These are phyloP conservation scores for Colletotrichum sp. DNA, from an alignment of 2,329 filamentous ascomycete genomes.

Conservation along the genomic window DNA sequence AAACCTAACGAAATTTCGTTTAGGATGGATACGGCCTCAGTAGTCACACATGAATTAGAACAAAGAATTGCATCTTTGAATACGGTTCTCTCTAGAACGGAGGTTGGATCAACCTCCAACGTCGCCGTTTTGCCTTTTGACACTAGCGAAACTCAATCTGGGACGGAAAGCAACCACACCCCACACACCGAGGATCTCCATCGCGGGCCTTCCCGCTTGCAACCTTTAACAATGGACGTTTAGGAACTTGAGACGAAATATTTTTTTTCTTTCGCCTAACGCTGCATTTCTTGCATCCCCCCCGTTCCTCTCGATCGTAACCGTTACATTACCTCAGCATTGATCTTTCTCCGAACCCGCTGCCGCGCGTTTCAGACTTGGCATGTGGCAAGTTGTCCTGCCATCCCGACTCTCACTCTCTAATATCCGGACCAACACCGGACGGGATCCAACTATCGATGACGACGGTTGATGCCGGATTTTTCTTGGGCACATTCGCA, in stretches of 20 bases:
- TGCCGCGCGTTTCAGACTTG: background rate
- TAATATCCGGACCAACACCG: background rate
- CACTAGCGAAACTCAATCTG: background rate
- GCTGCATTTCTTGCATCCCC: background rate
- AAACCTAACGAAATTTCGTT: rapidly evolving
- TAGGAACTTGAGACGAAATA: background rate
- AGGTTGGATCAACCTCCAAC: background rate
- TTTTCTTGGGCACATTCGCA: background rate
- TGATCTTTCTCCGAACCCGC: background rate
- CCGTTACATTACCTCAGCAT: background rate
- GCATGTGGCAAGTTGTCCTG: background rate
- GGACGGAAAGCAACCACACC: background rate
- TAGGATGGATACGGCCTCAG: background rate
- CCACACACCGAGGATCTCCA: background rate
- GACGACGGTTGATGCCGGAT: background rate
- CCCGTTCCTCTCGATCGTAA: background rate
- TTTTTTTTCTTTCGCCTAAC: background rate
- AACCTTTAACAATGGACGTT: background rate
- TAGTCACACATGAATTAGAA: background rate
- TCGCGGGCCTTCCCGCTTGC: background rate
- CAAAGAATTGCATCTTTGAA: background rate
- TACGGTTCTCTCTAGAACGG: background rate
- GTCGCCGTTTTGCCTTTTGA: background rate
- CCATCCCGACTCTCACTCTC: background rate
- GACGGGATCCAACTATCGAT: background rate